Evolutionary conservation across 2,329 filamentous ascomycete species (phyloP), one percentile per base, ranked within the genome.

Genomic region (Verticillium tricorpus): DNA sequence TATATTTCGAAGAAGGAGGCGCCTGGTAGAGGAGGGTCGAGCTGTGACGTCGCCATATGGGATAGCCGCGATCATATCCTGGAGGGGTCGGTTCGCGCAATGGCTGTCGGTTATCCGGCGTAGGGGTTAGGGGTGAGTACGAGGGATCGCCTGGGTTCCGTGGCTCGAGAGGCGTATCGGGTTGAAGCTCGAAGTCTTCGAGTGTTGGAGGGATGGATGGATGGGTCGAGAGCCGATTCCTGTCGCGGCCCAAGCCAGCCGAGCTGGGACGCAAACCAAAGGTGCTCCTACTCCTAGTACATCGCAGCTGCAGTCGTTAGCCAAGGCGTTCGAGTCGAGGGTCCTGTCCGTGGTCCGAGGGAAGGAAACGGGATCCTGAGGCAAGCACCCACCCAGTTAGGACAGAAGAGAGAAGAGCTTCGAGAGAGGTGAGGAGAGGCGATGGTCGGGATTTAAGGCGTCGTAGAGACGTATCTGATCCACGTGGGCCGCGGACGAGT

Each of bases 1-100:
- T 84, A 83, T 59, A 85, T 83, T 67, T 85, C 79, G 75, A 86
- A 85, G 64, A 82, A 79, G 62, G 79, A 78, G 65, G 72, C 73
- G 67, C 74, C 74, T 67, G 77, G 71, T 39, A 77, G 73, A 64
- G 76, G 72, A 64, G 76, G 71, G 60, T 83, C 78, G 72, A 81
- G 80, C 58, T 79, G 76, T 75, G 78, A 74, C 69, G 78, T 76
- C 71, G 81, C 83, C 82, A 86, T 86, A 80, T 80, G 72, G 71
- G 69, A 67, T 68, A 69, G 67, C 61, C 61, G 66, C 62, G 58
- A 67, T 68, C 72, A 74, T 77, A 64, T 72, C 71, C 71, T 69
- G 58, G 68, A 62, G n/a, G 39, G 19, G 9, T 8, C 5, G 19
- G 19, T 45, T 17, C n/a, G n/a, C n/a, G 14, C 39, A 52, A 40